Base-by-base conservation (phyloP, 352 stramenopile genomes). In the Stramenopiles sp. region DNA sequence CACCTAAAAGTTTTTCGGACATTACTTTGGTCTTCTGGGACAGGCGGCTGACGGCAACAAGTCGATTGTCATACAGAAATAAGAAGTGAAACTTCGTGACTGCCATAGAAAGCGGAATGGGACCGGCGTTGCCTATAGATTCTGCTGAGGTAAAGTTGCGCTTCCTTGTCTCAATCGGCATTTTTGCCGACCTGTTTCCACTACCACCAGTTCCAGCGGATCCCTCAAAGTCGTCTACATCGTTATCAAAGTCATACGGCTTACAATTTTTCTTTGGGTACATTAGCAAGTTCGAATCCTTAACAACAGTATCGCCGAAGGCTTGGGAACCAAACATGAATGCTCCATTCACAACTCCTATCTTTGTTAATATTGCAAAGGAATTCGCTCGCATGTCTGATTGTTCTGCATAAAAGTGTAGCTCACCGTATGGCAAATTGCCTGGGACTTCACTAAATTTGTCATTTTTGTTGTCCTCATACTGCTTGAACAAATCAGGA, bases 71-170 rank as follows among this genome's bases (percentile, higher is more conserved):
- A 80, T 92, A 97, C 4, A 97, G 82, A 71, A 96, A 82, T 81
- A 97, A 88, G 25, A 96, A 91, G 86, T 97, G 93, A 83, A 95
- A 96, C 83, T 95, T 90, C 7, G 92, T 96, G 27, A 95, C 88
- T 0, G 89, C 90, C 55, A 96, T 88, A 7, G 91, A 88, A 30
- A 95, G 87, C 7, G 92, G 92, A 14, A 90, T 83, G 0, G n/a
- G n/a, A n/a, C n/a, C n/a, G n/a, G n/a, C n/a, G n/a, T n/a, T n/a
- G n/a, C n/a, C 84, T 89, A 84, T 87, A 92, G 67, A 86, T 84
- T 25, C 86, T 84, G 25, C 86, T 84, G 55, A 90, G 87, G 30
- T 90, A 86, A 0, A 85, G 80, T 75, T 92, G 91, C 27, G 88
- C 86, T 0, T 75, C 80, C 75, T 81, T 29, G 0, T 81, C 39